Evolutionary conservation across 306 rosid species (phyloP), one percentile per base, ranked within the genome.

Genomic region (Rubus parviflorus): DNA sequence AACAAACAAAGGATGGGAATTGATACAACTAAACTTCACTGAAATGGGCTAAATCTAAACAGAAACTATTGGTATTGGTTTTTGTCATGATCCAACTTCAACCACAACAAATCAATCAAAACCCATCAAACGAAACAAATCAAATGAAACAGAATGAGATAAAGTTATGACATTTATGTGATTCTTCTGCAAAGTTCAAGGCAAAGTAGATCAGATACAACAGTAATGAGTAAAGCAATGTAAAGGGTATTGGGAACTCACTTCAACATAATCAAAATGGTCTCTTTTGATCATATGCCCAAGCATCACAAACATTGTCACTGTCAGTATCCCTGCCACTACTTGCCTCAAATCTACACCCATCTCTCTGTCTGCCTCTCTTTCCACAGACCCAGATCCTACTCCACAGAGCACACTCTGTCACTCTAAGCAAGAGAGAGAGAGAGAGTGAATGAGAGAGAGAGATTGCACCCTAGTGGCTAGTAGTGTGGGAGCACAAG

Each of bases 251-350:
- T 40, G 75, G 25, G 52, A 3, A 68, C 85, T 83, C 87, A 91
- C 99, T 56, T 88, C 72, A 77, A 82, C 86, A n/a, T 96, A 73
- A 85, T 96, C 99, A 85, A 96, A 92, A 89, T 96, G 93, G 86
- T 96, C 99, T 74, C 98, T 88, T 83, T 96, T 96, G 88, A 96
- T 92, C 99, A 96, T 96, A 66, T 92, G 87, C 6, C 97, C 97
- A 72, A 96, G 99, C 99, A 96, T 92, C 40, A 96, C 91, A 77
- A 96, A 96, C 99, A 96, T 96, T 13, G 98, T 87, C 48, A 96
- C 25, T 5, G 99, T 96, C 69, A 96, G 90, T 0, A 91, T 65
- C 17, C 94, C 99, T 6, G 99, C 99, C 76, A 96, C 95, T 15
- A 96, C 91, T 84, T 96, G 99, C 84, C 97, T 92, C 87, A 96